phyloP scores from a whole-genome alignment of 2,329 filamentous ascomycete species.

The Stagonosporopsis chrysanthemi region DNA sequence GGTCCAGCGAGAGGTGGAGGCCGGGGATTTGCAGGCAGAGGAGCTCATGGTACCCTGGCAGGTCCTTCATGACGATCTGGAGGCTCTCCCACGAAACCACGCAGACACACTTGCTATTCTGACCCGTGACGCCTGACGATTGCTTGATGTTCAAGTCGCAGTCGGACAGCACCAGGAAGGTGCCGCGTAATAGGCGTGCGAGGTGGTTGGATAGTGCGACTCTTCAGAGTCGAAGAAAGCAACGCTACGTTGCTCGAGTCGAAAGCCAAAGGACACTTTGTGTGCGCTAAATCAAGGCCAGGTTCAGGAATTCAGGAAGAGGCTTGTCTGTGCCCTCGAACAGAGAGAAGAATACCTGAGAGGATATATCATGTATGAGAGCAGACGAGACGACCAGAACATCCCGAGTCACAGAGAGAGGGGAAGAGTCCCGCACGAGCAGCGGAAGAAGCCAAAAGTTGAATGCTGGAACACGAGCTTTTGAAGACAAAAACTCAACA shows the following conservation, averaged over 20 bases:
- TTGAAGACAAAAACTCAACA: not conserved
- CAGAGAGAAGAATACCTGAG: too few species aligned
- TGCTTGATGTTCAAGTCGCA: not conserved
- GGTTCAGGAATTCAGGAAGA: too few species aligned
- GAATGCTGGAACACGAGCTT: not conserved
- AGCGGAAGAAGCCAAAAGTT: not conserved
- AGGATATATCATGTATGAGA: not conserved
- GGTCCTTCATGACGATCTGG: not conserved
- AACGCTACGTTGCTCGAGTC: too few species aligned
- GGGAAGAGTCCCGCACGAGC: not conserved
- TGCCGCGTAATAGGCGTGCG: not conserved
- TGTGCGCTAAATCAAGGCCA: too few species aligned
- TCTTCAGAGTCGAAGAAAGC: not conserved
- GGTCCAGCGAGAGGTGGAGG: slow-evolving; percentile 80
- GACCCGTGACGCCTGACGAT: not conserved
- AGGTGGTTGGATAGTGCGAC: not conserved
- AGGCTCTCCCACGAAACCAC: not conserved
- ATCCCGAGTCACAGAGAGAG: not conserved
- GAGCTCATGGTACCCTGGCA: slow-evolving; percentile 40
- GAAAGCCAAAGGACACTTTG: too few species aligned
- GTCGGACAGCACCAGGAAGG: not conserved
- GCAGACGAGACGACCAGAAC: not conserved
- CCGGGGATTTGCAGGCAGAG: slow-evolving; percentile 75
- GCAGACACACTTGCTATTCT: not conserved
- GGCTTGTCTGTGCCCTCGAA: too few species aligned